Conservation (phyloP, 305 asterid species). For the Vinca major region DNA sequence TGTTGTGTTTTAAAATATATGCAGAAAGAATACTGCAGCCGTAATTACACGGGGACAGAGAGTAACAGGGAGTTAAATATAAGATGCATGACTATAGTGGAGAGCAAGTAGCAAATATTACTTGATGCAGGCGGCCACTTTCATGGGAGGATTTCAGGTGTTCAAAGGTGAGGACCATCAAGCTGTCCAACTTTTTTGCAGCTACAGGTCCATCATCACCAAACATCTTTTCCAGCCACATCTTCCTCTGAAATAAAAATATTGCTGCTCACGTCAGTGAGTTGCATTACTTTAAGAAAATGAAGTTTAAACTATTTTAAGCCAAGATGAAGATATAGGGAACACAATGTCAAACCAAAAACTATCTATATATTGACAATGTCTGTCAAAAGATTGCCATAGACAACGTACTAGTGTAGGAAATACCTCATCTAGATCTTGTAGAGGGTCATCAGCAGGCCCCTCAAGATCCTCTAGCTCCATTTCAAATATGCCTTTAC, state of each 20-base stretch:
- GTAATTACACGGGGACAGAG: too few species aligned
- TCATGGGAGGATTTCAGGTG: slow-evolving; percentile 55
- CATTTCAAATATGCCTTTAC: slow-evolving; percentile 72
- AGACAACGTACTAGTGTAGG: not conserved
- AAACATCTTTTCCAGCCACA: slow-evolving; percentile 36
- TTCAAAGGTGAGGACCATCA: slow-evolving; percentile 70
- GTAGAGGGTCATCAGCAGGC: slow-evolving; percentile 33
- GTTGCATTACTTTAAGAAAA: not conserved
- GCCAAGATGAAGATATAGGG: not conserved
- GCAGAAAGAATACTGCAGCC: too few species aligned
- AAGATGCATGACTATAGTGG: too few species aligned
- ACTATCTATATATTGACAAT: not conserved
- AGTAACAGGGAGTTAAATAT: too few species aligned
- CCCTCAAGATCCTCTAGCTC: slow-evolving; percentile 77
- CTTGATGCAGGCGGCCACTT: slow-evolving; percentile 53
- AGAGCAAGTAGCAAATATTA: slow-evolving; percentile 17
- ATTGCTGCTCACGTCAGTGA: slow-evolving; percentile 10
- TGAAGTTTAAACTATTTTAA: not conserved
- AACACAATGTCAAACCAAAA: not conserved
- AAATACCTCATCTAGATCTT: slow-evolving; percentile 48
- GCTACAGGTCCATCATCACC: slow-evolving; percentile 29
- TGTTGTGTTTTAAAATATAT: too few species aligned
- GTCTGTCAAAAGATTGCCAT: not conserved
- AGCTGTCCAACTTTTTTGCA: slow-evolving; percentile 70
- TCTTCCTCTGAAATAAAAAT: slow-evolving; percentile 51